Evolutionary conservation across 495 filamentous ascomycete species (phyloP).

Genomic region (Hypoxylon perforatum): DNA sequence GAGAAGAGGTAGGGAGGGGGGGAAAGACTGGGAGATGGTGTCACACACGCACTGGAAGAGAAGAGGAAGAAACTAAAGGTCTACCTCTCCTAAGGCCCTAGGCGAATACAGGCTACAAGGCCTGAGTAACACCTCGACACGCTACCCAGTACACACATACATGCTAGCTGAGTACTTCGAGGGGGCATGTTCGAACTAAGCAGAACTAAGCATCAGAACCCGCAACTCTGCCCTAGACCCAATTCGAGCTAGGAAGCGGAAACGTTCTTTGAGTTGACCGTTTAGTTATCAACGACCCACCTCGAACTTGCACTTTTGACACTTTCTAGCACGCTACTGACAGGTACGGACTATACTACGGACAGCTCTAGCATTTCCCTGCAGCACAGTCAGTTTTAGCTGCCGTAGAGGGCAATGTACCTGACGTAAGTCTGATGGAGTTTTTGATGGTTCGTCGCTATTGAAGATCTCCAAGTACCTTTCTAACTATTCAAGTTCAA

Average conservation of each 20-base stretch:
- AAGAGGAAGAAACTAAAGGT: no score
- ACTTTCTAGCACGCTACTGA: no score
- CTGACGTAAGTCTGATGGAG: conserved; percentile 36
- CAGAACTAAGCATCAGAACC: background rate
- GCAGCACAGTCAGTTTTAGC: conserved; percentile 1
- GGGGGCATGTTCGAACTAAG: background rate
- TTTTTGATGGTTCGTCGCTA: background rate
- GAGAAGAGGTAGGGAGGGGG: conserved; percentile 36
- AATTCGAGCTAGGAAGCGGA: conserved; percentile 3
- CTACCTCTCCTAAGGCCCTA: no score
- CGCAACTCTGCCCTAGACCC: no score
- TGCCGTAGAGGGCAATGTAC: background rate
- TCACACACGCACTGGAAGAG: conserved; percentile 23
- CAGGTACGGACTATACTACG: no score
- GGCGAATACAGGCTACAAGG: no score
- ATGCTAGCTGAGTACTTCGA: conserved; percentile 27
- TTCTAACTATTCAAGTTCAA: background rate
- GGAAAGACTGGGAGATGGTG: conserved; percentile 40
- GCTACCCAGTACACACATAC: no score
- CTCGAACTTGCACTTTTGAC: no score
- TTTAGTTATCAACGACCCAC: background rate
- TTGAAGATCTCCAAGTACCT: conserved; percentile 10
- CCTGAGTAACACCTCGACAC: no score
- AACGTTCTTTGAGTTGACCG: conserved; percentile 3
- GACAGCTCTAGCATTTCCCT: background rate